These are phyloP conservation scores for Chalaropsis thielavioides DNA, from an alignment of 2,329 filamentous ascomycete genomes.

Conservation along the genomic window DNA sequence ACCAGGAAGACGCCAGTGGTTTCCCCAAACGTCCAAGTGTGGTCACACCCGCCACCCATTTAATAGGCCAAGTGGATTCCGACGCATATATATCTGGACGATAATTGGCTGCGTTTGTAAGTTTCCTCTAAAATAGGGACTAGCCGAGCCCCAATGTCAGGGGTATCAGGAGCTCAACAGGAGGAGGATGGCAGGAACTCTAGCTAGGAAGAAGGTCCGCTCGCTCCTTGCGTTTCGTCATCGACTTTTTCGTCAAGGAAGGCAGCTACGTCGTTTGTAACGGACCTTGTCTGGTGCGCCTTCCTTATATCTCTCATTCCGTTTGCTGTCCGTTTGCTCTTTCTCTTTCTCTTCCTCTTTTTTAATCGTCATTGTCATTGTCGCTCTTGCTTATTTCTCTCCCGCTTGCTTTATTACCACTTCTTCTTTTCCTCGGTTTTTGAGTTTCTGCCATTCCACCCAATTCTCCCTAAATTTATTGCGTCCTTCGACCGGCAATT, in stretches of 20 bases:
- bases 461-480: neutral
- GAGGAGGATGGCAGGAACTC: neutral
- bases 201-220: neutral
- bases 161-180: neutral
- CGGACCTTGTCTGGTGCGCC: neutral
- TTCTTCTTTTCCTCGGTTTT: neutral
- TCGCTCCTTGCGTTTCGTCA: neutral
- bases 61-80: neutral
- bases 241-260: neutral
- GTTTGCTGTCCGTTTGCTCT: neutral
- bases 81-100: neutral
- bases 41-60: neutral
- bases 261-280: neutral
- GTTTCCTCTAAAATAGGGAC: neutral
- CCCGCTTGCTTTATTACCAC: neutral
- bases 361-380: neutral
- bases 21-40: neutral
- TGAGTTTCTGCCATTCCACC: neutral
- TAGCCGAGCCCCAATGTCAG: neutral
- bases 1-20: neutral
- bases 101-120: neutral
- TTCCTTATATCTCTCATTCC: conserved; percentile 2
- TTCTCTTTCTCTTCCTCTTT: conserved; percentile 11
- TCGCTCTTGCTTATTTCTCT: neutral
- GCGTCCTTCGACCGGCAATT: neutral